Evolutionary conservation across 2,329 filamentous ascomycete species (phyloP).

Genomic region (Xylaria sp.): DNA sequence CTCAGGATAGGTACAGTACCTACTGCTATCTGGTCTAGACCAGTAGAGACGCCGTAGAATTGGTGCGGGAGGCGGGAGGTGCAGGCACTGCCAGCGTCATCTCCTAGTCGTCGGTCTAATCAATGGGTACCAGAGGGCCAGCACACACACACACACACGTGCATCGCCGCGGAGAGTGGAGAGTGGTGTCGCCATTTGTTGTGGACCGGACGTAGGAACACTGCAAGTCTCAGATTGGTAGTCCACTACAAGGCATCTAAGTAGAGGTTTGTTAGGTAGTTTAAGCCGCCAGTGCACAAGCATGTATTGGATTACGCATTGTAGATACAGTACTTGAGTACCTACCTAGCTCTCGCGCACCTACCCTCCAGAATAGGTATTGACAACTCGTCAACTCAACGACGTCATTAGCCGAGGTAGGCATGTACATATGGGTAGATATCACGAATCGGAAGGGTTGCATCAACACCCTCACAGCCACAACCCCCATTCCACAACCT

Average conservation of each 20-base stretch:
- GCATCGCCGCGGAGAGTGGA: constrained; percentile 26
- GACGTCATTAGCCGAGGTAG: constrained; percentile 19
- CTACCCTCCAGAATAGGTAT: not conserved
- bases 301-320: not conserved
- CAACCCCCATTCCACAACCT: constrained; percentile 16
- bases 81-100: constrained; percentile 33
- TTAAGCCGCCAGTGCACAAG: no score
- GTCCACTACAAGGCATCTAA: not conserved
- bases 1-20: not conserved
- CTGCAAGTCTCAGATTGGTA: constrained; percentile 24
- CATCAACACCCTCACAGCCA: constrained; percentile 29
- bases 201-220: constrained; percentile 20
- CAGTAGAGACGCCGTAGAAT: constrained; percentile 20
- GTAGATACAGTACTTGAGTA: not conserved
- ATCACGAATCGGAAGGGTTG: constrained; percentile 9
- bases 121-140: constrained; percentile 27
- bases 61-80: constrained; percentile 24
- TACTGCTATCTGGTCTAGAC: not conserved
- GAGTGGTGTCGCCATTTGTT: not conserved
- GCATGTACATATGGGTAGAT: not conserved
- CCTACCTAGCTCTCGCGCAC: not conserved
- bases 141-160: constrained; percentile 33
- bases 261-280: not conserved
- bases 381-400: constrained; percentile 12
- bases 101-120: constrained; percentile 25